Evolutionary conservation across 768 basidiomycete genomes (phyloP).

Genomic region (Pulveroboletus sp.): DNA sequence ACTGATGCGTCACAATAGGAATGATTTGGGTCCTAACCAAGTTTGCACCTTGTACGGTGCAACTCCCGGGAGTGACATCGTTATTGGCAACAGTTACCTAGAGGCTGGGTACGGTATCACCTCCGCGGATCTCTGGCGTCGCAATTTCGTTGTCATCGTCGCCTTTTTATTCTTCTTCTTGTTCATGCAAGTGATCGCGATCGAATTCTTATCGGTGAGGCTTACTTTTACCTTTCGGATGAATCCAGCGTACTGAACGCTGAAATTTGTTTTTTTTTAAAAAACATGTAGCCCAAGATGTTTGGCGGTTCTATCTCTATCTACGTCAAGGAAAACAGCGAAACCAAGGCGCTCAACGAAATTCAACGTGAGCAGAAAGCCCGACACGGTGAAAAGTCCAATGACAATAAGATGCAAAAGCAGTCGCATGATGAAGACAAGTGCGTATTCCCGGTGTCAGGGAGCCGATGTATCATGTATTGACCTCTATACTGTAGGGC

Average conservation of each 20-base stretch:
- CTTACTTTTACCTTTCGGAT: constrained; percentile 6
- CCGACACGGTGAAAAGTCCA: constrained; percentile 31
- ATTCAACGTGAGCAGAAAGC: constrained; percentile 50
- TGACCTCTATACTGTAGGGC: constrained; percentile 5
- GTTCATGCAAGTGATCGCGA: constrained; percentile 57
- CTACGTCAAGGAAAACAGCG: constrained; percentile 54
- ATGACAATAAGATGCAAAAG: constrained; percentile 24
- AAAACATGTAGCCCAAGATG: constrained; percentile 27
- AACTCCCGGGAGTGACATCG: constrained; percentile 45
- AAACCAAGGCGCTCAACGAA: constrained; percentile 52
- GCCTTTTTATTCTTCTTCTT: constrained; percentile 70
- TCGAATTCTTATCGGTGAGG: constrained; percentile 60
- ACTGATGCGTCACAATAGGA: constrained; percentile 33
- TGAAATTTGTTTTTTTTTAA: no score
- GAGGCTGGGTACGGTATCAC: constrained; percentile 47
- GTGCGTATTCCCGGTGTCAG: constrained; percentile 5
- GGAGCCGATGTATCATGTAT: neutral
- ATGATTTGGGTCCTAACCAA: constrained; percentile 59
- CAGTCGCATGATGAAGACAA: constrained; percentile 14
- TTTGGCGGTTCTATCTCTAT: constrained; percentile 44
- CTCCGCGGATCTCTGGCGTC: constrained; percentile 54
- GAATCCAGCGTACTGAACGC: neutral
- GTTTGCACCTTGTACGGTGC: constrained; percentile 76
- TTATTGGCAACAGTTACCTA: constrained; percentile 62
- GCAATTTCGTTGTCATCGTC: constrained; percentile 65